Evolutionary conservation across 2,329 filamentous ascomycete genomes (phyloP).

Genomic region (Fusarium graminum): DNA sequence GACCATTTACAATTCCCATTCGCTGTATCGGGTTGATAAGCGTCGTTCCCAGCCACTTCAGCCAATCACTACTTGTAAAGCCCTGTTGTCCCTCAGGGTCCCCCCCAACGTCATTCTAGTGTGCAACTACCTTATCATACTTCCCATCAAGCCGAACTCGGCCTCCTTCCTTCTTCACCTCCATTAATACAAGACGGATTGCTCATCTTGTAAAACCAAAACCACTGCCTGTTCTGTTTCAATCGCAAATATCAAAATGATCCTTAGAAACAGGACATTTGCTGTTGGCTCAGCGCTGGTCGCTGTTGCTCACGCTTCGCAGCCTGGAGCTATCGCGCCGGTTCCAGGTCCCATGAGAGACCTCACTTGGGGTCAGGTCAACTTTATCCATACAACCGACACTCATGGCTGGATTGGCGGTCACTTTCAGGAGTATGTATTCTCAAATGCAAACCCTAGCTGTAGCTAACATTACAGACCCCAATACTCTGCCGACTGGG

Average conservation of each 20-base stretch:
- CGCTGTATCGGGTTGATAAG: constrained; percentile 10
- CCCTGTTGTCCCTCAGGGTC: constrained; percentile 34
- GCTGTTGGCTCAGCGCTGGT: constrained; percentile 52
- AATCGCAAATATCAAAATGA: constrained; percentile 35
- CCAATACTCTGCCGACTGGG: constrained; percentile 96
- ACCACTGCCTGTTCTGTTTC: background rate
- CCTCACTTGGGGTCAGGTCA: constrained; percentile 92
- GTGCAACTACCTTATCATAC: constrained; percentile 35
- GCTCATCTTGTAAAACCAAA: constrained; percentile 14
- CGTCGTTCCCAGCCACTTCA: background rate
- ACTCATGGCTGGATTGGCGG: constrained; percentile 96
- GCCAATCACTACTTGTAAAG: constrained; percentile 22
- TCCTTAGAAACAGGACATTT: constrained; percentile 44
- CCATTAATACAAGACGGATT: constrained; percentile 15
- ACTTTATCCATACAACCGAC: constrained; percentile 97
- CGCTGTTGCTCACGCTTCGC: constrained; percentile 64
- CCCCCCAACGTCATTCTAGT: constrained; percentile 37
- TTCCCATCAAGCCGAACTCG: constrained; percentile 33
- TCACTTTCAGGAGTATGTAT: constrained; percentile 84
- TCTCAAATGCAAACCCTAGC: rapidly evolving
- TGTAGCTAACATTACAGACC: constrained; percentile 64
- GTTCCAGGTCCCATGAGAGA: constrained; percentile 85
- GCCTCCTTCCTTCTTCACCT: constrained; percentile 24
- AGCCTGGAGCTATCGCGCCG: constrained; percentile 84
- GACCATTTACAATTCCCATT: background rate